Evolutionary conservation across 2,329 filamentous ascomycete genomes (phyloP), one percentile per base, ranked within the genome.

Genomic region (Aureobasidium sp.): DNA sequence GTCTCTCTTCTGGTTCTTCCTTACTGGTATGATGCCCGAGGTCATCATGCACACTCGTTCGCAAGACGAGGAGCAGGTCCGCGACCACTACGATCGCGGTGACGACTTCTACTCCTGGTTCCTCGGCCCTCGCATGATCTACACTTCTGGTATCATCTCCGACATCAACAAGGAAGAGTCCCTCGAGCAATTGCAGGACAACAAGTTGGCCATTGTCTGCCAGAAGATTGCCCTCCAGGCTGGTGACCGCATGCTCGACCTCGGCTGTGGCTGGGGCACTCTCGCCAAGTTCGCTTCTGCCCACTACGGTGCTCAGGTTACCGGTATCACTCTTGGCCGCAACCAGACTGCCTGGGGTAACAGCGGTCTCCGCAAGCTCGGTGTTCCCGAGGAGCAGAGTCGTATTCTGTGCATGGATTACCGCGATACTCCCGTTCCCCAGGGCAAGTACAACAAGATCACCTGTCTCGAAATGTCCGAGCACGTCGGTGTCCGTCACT

Each of bases 101-200:
- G 91, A 99, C 75, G 94, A 97, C 78, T 96, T 97, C 79, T 99
- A 99, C 81, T 88, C 85, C 74, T 99, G 92, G 91, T 97, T 97
- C 83, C 85, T 97, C 66, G 94, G 94, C 64, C 93, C 93, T 63
- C 92, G 93, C 72, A 99, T 97, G 94, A 91, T 97, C 77, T 97
- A 97, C 81, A 99, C 94, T 57, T 95, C 90, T 55, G 94, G 94
- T 70, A 81, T 99, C 70, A 95, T 99, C 73, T 88, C 89, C 64
- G 91, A 97, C 75, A 84, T 90, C 75, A 86, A 87, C 76, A 83
- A 82, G 67, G 94, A 97, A 78, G 94, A 97, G 79, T 85, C 86
- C 37, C 87, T 99, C 30, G 94, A 99, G 78, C 83, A 97, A 78
- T 84, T 97, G 49, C 94, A 97, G 80, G 93, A 97, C 77, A 97